phyloP scores from a whole-genome alignment of 305 asterid species.

The Fraxinus xanthoxyloides region DNA sequence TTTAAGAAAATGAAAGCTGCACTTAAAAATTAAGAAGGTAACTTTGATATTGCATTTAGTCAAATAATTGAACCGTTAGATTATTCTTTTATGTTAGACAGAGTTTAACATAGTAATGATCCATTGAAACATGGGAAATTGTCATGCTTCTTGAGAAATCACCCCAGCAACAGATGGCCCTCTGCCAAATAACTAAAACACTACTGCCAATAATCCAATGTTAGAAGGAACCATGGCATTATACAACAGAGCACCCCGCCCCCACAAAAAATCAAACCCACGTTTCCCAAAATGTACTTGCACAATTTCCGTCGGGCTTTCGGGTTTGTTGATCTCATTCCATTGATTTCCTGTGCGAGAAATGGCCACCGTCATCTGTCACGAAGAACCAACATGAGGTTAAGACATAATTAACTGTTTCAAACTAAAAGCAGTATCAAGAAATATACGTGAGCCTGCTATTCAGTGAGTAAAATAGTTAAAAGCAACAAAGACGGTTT shows the following conservation, averaged over 20 bases:
- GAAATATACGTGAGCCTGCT: neutral
- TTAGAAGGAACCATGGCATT: constrained; percentile 25
- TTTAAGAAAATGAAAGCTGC: neutral
- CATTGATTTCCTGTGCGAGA: constrained; percentile 41
- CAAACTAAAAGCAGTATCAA: neutral
- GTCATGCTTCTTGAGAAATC: neutral
- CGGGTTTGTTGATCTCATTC: constrained; percentile 33
- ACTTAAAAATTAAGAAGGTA: neutral
- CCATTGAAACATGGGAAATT: neutral
- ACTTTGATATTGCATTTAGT: neutral
- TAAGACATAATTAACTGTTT: neutral
- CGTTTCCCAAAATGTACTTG: constrained; percentile 21
- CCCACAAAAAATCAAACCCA: neutral
- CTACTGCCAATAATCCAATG: constrained; percentile 18
- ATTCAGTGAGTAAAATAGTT: neutral
- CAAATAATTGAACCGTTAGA: neutral
- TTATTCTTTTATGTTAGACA: neutral
- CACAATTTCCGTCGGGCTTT: constrained; percentile 7
- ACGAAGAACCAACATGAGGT: neutral
- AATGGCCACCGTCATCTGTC: constrained; percentile 47
- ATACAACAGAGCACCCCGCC: constrained; percentile 32
- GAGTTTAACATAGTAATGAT: neutral
- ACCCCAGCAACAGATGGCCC: neutral
- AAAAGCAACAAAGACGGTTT: neutral
- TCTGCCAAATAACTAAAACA: constrained; percentile 27